Conservation (phyloP, 805 yeast genomes). For the Trichomonascus vanleenenianus region DNA sequence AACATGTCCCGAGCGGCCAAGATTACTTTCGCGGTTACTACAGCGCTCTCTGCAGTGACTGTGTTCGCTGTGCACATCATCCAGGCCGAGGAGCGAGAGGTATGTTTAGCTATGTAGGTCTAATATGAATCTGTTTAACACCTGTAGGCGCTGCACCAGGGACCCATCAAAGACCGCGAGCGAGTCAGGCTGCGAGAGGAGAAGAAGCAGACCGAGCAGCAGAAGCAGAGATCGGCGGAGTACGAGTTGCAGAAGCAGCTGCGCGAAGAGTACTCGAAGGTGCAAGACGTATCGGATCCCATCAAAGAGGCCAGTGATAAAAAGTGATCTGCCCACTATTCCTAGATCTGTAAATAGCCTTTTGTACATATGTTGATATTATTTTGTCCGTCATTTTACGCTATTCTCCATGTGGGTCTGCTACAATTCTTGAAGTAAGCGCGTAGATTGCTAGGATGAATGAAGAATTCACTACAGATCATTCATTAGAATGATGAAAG, state of each 20-base stretch:
- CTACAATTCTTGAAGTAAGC: too few relatives aligned
- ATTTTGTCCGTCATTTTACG: too few relatives aligned
- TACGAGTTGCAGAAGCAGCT: slow-evolving; percentile 19
- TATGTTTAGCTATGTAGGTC: slow-evolving; percentile 6
- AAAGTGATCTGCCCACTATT: too few relatives aligned
- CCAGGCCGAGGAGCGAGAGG: slow-evolving; percentile 60
- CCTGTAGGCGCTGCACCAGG: slow-evolving; percentile 18
- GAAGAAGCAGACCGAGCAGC: slow-evolving; percentile 14
- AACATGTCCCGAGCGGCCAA: slow-evolving; percentile 76
- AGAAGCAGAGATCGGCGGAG: slow-evolving; percentile 15
- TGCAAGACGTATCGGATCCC: slow-evolving; percentile 14
- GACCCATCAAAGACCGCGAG: slow-evolving; percentile 20
- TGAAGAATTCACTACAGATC: too few relatives aligned
- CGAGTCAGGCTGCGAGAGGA: slow-evolving; percentile 18
- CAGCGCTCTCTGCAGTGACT: slow-evolving; percentile 48
- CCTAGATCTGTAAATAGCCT: too few relatives aligned
- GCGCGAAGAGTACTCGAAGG: slow-evolving; percentile 17
- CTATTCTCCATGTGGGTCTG: too few relatives aligned
- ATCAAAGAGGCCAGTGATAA: background rate
- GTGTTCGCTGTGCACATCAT: slow-evolving; percentile 62
- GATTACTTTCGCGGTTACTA: slow-evolving; percentile 56
- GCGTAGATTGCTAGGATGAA: too few relatives aligned
- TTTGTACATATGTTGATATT: too few relatives aligned
- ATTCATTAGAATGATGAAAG: too few relatives aligned
- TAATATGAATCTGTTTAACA: background rate